Evolutionary conservation across 495 filamentous ascomycete genomes (phyloP), one percentile per base, ranked within the genome.

Genomic region (Eremomyces bilateralis): DNA sequence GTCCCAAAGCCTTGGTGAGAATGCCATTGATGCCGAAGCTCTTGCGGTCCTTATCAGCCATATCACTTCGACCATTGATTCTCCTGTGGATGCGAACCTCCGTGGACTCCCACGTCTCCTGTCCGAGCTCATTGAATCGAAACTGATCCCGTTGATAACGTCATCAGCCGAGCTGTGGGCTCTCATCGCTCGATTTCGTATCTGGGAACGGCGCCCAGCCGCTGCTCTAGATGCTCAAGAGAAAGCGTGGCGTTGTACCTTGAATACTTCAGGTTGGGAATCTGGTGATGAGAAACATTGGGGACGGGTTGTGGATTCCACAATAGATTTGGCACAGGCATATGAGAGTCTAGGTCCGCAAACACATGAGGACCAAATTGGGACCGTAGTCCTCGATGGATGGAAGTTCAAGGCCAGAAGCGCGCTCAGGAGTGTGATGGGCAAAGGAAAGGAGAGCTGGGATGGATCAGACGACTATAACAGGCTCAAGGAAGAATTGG

Each of bases 361-460:
- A 35, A 57, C 55, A 15, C 31, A 59, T 37, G 53, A 42, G 8
- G 57, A 49, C 15, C 54, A 54, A 41, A 32, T 49, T 42, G 31
- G 53, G 50, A 44, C 58, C 57, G 6, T 60, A 42, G 53, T 80
- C 20, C 72, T 68, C 22, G 58, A 54, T 31, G 64, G 59, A 49
- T 95, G 88, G 88, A 76, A 69, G 48, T 80, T 79, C 34, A 95
- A 94, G 66, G 76, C 80, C 1, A 61, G 80, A 49, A 80, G 69
- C 50, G 82, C 80, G 4, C 63, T 92, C 2, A 61, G 80, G 27
- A 77, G 76, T 16, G 68, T 94, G 4, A 57, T 83, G 57, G 77
- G 82, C 0, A 78, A 75, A 49, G 85, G 71, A 11, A 91, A 71
- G 57, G 73, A 79, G 42, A 64, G 52, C 3, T 94, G 82, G 81